Evolutionary conservation across 2,329 filamentous ascomycete species (phyloP), one percentile per base, ranked within the genome.

Genomic region (Malbranchea cinnamomea): DNA sequence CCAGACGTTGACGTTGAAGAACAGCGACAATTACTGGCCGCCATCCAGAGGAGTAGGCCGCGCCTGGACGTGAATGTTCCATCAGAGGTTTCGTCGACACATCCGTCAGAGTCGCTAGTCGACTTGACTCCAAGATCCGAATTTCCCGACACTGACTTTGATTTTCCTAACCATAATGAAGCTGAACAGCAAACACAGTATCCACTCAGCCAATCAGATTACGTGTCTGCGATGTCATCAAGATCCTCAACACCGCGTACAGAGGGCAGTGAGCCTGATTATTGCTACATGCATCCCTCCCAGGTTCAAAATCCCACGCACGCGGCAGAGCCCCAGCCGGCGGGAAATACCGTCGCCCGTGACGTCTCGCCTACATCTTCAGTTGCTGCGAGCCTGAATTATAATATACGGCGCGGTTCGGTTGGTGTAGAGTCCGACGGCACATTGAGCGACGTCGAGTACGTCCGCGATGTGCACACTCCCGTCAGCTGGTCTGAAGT

Each of bases 41-140:
- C 32, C 8, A 37, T 42, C 24, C 34, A 43, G 23, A 38, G 29
- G 20, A 38, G 44, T 31, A 37, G 39, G 23, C 34, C 52, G 18
- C 47, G 41, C 31, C 24, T 52, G 27, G 41, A 41, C 10, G 14
- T 23, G 5, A 5, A n/a, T 4, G 40, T 53, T 5, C 42, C 47
- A 14, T 49, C 52, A 9, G 48, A 48, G n/a, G 39, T 43, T 11
- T 31, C 49, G 5, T 54, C 57, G 4, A 50, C 44, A 26, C 53
- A 57, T 31, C 50, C 52, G 12, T 59, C 59, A 2, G 56, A 59
- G 31, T 56, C 53, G 17, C 41, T 58, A 5, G 39, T 58, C 26
- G 54, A 62, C 35, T 49, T 62, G 7, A 63, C 60, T 3, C 60
- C 60, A 15, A 60, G 54, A 5, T 58, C 58, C n/a, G 54, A 60